Evolutionary conservation across 148 eudicot species (phyloP), one percentile per base, ranked within the genome.

Genomic region (Silene conica): DNA sequence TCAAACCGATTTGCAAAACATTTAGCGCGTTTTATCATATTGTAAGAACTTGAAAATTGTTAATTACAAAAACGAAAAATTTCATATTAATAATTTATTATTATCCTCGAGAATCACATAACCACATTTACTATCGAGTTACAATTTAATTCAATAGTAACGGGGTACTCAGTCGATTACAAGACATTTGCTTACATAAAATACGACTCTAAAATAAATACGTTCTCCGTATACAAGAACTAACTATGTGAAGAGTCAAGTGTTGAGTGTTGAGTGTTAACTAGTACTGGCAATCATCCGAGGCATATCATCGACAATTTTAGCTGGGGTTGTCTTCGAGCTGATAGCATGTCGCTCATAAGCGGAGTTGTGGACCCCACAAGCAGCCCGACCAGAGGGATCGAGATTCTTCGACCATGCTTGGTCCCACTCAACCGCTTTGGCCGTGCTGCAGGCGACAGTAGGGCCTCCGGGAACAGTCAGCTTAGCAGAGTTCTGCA

Each of bases 401-500:
- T 94, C 98, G 0, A 90, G 88, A 82, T 92, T 89, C 38, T 83
- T 86, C 1, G 93, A 88, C 98, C 98, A 93, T 5, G 90, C 66
- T 61, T 85, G 78, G 16, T 94, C 93, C 98, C 98, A 94, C 79
- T 86, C 96, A 15, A 89, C 80, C 0, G 96, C 96, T 71, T 87
- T 88, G 21, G 98, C 92, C 8, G 98, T 90, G 84, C 96, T 92
- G 72, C 97, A 92, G 0, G 96, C 94, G 22, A 95, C 76, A 19
- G 89, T 90, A 20, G 97, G 91, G 50, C 99, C 97, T 25, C 99
- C 97, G 0, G 97, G 97, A 54, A 95, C 96, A 0, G 94, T 90
- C 18, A 85, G 81, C 18, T 71, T 79, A 9, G 99, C 97, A 28
- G 99, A 75, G 65, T 89, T 92, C 96, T 95, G 86, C 82, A 80